These are phyloP conservation scores for Lepidium campestre DNA, from an alignment of 441 rosid species.

Conservation along the genomic window DNA sequence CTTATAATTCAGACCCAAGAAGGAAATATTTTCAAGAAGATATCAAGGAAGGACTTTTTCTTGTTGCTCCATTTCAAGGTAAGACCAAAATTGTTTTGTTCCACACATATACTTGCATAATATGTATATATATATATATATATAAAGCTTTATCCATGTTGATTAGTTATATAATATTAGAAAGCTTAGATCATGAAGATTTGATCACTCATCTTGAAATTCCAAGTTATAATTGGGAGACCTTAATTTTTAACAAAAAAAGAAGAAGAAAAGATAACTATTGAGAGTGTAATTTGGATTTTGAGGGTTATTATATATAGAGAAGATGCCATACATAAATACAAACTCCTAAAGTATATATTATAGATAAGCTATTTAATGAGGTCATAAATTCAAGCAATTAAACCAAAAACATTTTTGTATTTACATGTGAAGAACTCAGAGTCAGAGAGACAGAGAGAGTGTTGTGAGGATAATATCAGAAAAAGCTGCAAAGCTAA, in stretches of 20 bases:
- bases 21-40: neutral
- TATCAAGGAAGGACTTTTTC: neutral
- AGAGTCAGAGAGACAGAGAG: conserved; percentile 22
- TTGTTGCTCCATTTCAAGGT: conserved; percentile 21
- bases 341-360: neutral
- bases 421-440: neutral
- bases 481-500: conserved; percentile 12
- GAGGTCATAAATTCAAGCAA: neutral
- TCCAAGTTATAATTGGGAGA: neutral
- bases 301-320: neutral
- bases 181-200: neutral
- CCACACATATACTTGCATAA: neutral
- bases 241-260: neutral
- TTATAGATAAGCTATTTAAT: neutral
- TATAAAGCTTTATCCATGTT: no score
- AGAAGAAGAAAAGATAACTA: neutral
- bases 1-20: neutral
- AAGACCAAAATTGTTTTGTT: neutral
- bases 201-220: neutral
- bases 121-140: no score
- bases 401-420: neutral
- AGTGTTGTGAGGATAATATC: conserved; percentile 3
- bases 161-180: neutral
- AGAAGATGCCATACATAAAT: neutral
- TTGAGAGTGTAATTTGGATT: neutral